Base-by-base conservation (phyloP, 805 yeast species). In the Yarrowia sp. region DNA sequence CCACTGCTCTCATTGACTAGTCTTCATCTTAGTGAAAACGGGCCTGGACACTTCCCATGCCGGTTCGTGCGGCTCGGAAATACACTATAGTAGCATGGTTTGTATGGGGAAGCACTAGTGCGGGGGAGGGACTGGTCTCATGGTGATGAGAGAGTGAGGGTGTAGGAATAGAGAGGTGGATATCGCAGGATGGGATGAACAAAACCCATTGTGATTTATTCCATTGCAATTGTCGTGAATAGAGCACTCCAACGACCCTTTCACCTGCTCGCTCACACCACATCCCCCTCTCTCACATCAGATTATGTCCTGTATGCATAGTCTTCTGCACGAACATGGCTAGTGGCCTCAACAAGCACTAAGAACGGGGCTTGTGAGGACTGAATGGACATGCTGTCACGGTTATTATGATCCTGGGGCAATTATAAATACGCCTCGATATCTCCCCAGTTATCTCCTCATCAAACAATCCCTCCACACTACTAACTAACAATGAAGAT, bases 401-500 rank as follows among this genome's bases (percentile, higher is more conserved):
- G 63, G 48, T 56, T 59, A 45, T 59, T 59, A 16, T 32, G 14
- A 42, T 26, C 32, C 32, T 26, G 26, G n/a, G 64, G n/a, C 9
- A 2, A 59, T n/a, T 59, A 59, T 59, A 59, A 59, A 59, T 59
- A 59, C 65, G 32, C 5, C 14, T 10, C 10, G 12, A 7, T 19
- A 3, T 35, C 40, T 11, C 50, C 50, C 11, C 16, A 10, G 2
- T 14, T 3, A 3, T 55, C 45, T 43, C 42, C 7, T 12, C 32
- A 61, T 22, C 45, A 35, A 46, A 19, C 40, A 35, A 14, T 4
- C 48, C 52, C 4, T 45, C 3, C 26, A 35, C 38, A 49, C 43
- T 41, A 5, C 35, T 36, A 14, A 69, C 67, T 36, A 14, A 69
- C 67, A 53, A 72, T 73, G 74, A 82, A 82, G 77, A 83, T 87